Evolutionary conservation across 2,329 filamentous ascomycete genomes (phyloP).

Genomic region (Pestalotiopsis sp.): DNA sequence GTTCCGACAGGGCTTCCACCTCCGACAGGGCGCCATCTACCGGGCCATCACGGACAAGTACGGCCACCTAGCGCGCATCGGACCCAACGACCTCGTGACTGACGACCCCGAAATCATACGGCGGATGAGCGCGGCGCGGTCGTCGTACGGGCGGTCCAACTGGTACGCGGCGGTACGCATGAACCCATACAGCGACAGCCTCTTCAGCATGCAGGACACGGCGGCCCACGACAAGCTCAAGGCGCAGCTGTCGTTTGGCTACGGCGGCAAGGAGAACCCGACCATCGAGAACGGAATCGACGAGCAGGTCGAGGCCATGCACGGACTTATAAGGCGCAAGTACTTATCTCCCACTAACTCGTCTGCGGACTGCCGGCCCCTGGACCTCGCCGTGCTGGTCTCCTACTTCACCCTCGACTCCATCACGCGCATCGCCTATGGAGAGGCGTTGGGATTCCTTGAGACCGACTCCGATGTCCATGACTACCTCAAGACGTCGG

Average conservation of each 20-base stretch:
- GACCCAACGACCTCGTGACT: constrained; percentile 13
- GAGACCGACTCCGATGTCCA: constrained; percentile 44
- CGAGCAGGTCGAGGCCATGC: constrained; percentile 20
- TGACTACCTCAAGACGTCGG: constrained; percentile 43
- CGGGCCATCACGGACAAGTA: not conserved
- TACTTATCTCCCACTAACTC: constrained; percentile 12
- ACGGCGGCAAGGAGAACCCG: constrained; percentile 15
- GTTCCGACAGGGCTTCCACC: not conserved
- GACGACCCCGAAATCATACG: constrained; percentile 13
- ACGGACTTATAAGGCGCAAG: constrained; percentile 21
- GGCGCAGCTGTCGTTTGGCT: constrained; percentile 12
- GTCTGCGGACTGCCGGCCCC: constrained; percentile 18
- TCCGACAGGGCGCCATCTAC: not conserved
- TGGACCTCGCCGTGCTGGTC: constrained; percentile 46
- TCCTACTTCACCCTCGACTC: constrained; percentile 54
- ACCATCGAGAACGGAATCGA: constrained; percentile 14
- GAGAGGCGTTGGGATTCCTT: constrained; percentile 46
- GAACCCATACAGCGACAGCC: constrained; percentile 9
- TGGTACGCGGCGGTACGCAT: constrained; percentile 13
- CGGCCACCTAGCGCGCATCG: constrained; percentile 7
- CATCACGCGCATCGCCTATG: constrained; percentile 50
- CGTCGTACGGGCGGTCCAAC: constrained; percentile 11
- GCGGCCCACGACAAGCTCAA: constrained; percentile 14
- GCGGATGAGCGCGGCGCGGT: constrained; percentile 12
- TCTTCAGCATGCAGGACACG: constrained; percentile 12